phyloP scores from a whole-genome alignment of 257 asterid species.

The Salvia hispanica region DNA sequence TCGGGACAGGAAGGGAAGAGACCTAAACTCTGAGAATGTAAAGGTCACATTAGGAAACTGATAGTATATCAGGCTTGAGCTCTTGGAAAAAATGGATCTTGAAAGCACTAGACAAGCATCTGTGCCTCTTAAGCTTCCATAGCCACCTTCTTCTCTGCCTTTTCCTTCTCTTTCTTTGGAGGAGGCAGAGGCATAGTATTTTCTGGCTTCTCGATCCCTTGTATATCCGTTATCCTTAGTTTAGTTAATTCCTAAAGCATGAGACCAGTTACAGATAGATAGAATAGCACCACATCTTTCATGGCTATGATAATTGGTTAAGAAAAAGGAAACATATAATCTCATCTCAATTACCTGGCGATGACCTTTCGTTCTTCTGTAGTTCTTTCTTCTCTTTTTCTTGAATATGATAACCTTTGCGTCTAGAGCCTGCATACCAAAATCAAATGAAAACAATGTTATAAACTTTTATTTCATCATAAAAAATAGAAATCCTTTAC shows the following conservation, averaged over 20 bases:
- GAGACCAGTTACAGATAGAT: too few relatives aligned
- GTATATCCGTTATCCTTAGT: constrained; percentile 81
- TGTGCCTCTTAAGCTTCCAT: constrained; percentile 46
- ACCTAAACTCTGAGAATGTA: background rate
- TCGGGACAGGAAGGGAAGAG: too few relatives aligned
- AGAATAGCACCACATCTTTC: background rate
- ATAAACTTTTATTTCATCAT: background rate
- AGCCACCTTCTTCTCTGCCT: constrained; percentile 40
- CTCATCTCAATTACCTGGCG: constrained; percentile 67
- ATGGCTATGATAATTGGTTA: background rate
- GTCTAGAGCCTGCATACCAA: constrained; percentile 70
- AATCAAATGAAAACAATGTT: background rate
- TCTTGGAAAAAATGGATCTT: constrained; percentile 22
- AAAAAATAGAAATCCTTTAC: constrained; percentile 1
- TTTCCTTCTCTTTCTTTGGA: constrained; percentile 44
- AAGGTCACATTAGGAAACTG: constrained; percentile 2
- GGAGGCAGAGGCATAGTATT: constrained; percentile 19
- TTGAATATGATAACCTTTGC: constrained; percentile 94
- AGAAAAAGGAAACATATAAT: background rate
- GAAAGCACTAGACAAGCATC: constrained; percentile 11
- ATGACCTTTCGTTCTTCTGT: constrained; percentile 87
- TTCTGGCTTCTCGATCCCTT: constrained; percentile 76
- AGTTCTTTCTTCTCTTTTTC: constrained; percentile 96
- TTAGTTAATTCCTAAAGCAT: constrained; percentile 74
- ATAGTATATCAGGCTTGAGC: constrained; percentile 29